A percentile compares a stretch with the other conserved stretches of the same genome.
These are phyloP conservation scores for Talaromyces borbonicus DNA, from an alignment of 495 filamentous ascomycete species.

Conservation along the genomic window DNA sequence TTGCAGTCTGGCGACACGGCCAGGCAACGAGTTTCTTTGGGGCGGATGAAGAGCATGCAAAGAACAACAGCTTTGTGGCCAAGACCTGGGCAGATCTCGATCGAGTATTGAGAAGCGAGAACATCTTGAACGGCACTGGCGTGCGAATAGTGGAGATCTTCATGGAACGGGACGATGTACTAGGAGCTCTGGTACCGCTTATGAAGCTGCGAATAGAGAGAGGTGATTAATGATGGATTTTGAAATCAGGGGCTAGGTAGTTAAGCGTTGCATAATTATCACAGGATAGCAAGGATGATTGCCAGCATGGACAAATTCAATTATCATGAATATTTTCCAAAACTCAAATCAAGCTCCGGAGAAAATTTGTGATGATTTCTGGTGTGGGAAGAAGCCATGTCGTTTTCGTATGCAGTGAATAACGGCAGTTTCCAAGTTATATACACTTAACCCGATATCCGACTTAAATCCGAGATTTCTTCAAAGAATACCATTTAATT, in stretches of 20 bases:
- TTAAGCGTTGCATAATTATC: too few species aligned
- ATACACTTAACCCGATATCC: too few species aligned
- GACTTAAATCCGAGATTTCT: too few species aligned
- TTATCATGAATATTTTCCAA: too few species aligned
- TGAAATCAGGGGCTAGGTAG: neutral
- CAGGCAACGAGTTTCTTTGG: conserved; percentile 32
- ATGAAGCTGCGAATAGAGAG: conserved; percentile 18
- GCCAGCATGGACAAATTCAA: too few species aligned
- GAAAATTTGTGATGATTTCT: too few species aligned
- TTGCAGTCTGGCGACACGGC: conserved; percentile 52
- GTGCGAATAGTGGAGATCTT: conserved; percentile 35
- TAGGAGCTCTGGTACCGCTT: conserved; percentile 19
- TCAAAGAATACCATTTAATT: too few species aligned
- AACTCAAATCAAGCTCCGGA: too few species aligned
- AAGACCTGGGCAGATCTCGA: conserved; percentile 29
- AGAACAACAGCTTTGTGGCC: conserved; percentile 18
- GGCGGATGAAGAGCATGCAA: conserved; percentile 20
- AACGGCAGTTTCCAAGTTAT: too few species aligned
- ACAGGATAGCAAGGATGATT: too few species aligned
- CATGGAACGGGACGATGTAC: conserved; percentile 37
- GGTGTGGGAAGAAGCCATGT: too few species aligned
- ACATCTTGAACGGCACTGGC: conserved; percentile 26
- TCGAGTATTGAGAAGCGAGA: conserved; percentile 22
- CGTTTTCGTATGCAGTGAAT: too few species aligned
- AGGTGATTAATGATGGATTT: neutral